Conservation (phyloP, 306 rosid genomes). For the cucumber (Cucumis sativus) region Cucumber_9930_V3 NC_026657.2:15614001-15614500, state of each 20-base stretch:
- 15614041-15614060: slow-evolving; percentile 42
- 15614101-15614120: slow-evolving; percentile 76
- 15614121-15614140: slow-evolving; percentile 60
- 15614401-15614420: slow-evolving; percentile 82
- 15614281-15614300: slow-evolving; percentile 55
- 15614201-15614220: slow-evolving; percentile 75
- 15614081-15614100: slow-evolving; percentile 68
- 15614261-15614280: slow-evolving; percentile 61
- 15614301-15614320: slow-evolving; percentile 68
- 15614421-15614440: slow-evolving; percentile 87
- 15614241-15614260: slow-evolving; percentile 90
- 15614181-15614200: slow-evolving; percentile 70
- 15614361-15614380: slow-evolving; percentile 46
- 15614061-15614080: slow-evolving; percentile 56
- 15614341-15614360: slow-evolving; percentile 57
- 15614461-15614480: slow-evolving; percentile 37
- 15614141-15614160: slow-evolving; percentile 90
- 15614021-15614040: slow-evolving; percentile 31
- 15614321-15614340: slow-evolving; percentile 42
- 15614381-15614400: slow-evolving; percentile 84
- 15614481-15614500: slow-evolving; percentile 54
- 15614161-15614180: slow-evolving; percentile 71
- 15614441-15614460: slow-evolving; percentile 75
- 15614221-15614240: slow-evolving; percentile 83
- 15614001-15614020: slow-evolving; percentile 27